Percentiles rank a stretch among this genome's conserved stretches.
Conservation (phyloP, 1,284 basidiomycete species). For the Ustilago esculenta region DNA sequence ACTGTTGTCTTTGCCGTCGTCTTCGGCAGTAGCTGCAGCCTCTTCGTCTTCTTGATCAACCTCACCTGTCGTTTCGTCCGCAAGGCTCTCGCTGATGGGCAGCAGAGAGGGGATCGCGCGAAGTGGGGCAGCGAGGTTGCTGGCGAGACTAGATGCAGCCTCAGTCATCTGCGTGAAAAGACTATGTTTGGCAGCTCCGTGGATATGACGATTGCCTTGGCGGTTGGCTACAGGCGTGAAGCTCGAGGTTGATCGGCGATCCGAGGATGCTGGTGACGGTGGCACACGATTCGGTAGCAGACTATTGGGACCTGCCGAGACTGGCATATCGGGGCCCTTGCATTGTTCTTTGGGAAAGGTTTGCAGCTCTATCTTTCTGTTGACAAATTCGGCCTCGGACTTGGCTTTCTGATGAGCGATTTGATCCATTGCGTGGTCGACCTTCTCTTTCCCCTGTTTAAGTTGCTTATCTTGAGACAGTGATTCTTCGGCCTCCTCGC, state of each 20-base stretch:
- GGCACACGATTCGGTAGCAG: constrained; percentile 21
- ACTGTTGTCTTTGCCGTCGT: not conserved
- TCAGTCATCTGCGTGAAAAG: constrained; percentile 31
- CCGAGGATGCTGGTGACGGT: constrained; percentile 42
- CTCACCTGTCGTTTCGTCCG: constrained; percentile 11
- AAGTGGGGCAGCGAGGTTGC: constrained; percentile 31
- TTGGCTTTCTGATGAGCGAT: no score
- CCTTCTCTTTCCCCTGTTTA: not conserved
- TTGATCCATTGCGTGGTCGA: not conserved
- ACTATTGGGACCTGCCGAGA: not conserved
- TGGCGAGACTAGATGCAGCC: constrained; percentile 29
- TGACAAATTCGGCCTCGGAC: not conserved
- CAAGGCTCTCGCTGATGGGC: constrained; percentile 30
- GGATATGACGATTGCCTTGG: constrained; percentile 39
- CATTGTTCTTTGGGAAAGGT: not conserved
- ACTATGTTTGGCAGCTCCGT: constrained; percentile 31
- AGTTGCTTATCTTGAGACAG: no score
- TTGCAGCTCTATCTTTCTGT: not conserved
- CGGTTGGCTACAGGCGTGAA: constrained; percentile 42
- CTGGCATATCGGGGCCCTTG: not conserved
- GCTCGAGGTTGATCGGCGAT: constrained; percentile 34
- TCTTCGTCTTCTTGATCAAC: not conserved
- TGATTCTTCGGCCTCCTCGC: no score
- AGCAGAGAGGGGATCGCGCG: constrained; percentile 29
- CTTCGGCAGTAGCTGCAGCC: not conserved